Percentiles rank a stretch among this genome's conserved stretches.
phyloP scores from a whole-genome alignment of 164 flowering plant genomes.

The Vitis rupestris region DNA sequence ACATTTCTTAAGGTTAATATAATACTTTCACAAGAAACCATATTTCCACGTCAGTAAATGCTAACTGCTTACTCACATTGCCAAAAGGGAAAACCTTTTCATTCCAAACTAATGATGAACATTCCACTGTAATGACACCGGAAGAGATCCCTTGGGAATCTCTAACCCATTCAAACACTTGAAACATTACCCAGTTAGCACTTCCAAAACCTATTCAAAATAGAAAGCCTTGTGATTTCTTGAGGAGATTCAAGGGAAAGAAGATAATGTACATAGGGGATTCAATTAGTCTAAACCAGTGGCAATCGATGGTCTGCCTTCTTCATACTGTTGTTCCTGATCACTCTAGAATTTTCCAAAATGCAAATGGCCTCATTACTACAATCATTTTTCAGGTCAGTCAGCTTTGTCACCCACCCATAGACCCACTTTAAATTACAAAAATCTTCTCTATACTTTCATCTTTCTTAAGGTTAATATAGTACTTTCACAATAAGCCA shows the following conservation, averaged over 20 bases:
- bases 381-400: constrained; percentile 27
- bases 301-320: constrained; percentile 40
- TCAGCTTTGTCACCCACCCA: background rate
- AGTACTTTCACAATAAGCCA: too few species aligned
- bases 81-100: too few species aligned
- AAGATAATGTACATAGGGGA: constrained; percentile 50
- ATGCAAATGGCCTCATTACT: constrained; percentile 11
- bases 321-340: constrained; percentile 35
- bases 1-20: background rate
- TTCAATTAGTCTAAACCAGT: constrained; percentile 37
- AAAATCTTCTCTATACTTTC: too few species aligned
- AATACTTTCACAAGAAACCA: too few species aligned
- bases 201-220: too few species aligned
- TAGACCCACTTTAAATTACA: background rate
- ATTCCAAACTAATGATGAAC: too few species aligned
- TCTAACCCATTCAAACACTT: too few species aligned
- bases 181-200: too few species aligned
- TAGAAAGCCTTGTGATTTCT: constrained; percentile 7
- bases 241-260: constrained; percentile 31
- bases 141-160: too few species aligned
- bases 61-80: too few species aligned
- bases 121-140: too few species aligned
- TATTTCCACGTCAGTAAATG: too few species aligned
- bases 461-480: background rate
- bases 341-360: background rate